Conservation (phyloP, 1,284 basidiomycete species). For the Anthracocystis setariae region DNA sequence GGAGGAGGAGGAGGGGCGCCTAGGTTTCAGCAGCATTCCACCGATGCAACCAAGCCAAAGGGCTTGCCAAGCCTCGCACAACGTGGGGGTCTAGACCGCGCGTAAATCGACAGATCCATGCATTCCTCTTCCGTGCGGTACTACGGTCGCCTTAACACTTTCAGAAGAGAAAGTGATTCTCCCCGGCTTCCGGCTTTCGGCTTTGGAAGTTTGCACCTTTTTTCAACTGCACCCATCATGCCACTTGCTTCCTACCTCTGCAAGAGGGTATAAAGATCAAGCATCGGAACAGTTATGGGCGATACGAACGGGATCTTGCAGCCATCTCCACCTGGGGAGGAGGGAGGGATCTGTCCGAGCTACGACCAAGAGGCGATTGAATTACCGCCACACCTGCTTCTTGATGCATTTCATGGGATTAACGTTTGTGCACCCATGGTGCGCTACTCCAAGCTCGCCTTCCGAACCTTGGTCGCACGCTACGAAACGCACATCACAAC, state of each 20-base stretch:
- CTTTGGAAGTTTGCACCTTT: neutral
- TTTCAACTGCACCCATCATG: neutral
- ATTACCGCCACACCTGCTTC: slow-evolving; percentile 50
- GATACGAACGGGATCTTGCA: neutral
- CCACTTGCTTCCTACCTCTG: neutral
- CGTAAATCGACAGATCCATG: too few species aligned
- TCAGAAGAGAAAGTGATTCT: too few species aligned
- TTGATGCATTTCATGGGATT: slow-evolving; percentile 50
- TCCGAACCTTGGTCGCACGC: slow-evolving; percentile 72
- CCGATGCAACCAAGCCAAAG: too few species aligned
- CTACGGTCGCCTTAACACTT: too few species aligned
- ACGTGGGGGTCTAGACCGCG: too few species aligned
- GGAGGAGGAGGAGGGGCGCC: too few species aligned
- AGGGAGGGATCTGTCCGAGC: slow-evolving; percentile 5
- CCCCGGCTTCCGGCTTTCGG: slow-evolving; percentile 1
- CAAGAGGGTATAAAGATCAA: too few species aligned
- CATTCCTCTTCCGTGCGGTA: too few species aligned
- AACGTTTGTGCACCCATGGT: slow-evolving; percentile 71
- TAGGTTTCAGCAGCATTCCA: too few species aligned
- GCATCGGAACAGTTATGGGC: neutral
- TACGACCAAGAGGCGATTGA: slow-evolving; percentile 29
- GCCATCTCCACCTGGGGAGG: neutral
- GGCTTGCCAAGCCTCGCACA: too few species aligned
- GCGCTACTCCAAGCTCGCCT: slow-evolving; percentile 74
- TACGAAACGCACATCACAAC: slow-evolving; percentile 74